phyloP scores from a whole-genome alignment of 1,139 yeast genomes.

The Saccharomyces hybrid region DNA sequence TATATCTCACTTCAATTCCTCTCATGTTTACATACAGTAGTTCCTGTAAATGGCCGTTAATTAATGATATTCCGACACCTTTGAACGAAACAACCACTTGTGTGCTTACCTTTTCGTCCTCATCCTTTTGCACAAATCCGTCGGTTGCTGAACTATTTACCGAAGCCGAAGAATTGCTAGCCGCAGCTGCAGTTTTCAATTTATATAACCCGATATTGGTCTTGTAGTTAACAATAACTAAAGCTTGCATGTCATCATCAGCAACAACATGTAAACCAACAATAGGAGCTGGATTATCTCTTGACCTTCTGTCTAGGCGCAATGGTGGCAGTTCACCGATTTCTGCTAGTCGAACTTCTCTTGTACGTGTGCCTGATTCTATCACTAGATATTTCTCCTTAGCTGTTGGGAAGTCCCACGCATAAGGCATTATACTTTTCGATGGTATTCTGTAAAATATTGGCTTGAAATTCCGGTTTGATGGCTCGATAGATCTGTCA shows the following conservation, averaged over 20 bases:
- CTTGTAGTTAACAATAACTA: conserved; percentile 77
- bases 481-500: conserved; percentile 52
- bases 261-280: conserved; percentile 91
- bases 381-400: conserved; percentile 70
- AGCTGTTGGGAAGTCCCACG: conserved; percentile 96
- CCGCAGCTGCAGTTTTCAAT: conserved; percentile 20
- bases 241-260: conserved; percentile 89
- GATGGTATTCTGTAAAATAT: conserved; percentile 76
- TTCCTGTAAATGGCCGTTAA: conserved; percentile 66
- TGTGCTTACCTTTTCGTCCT: conserved; percentile 60
- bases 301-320: conserved; percentile 51
- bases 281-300: conserved; percentile 37
- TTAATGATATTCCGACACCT: conserved; percentile 83
- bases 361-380: conserved; percentile 62
- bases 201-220: conserved; percentile 71
- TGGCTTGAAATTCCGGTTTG: conserved; percentile 48
- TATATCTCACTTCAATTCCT: conserved; percentile 74
- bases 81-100: conserved; percentile 61
- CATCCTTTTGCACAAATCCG: conserved; percentile 56
- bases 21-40: conserved; percentile 71
- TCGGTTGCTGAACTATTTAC: conserved; percentile 36
- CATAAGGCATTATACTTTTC: conserved; percentile 93
- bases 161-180: conserved; percentile 23
- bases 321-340: conserved; percentile 88
- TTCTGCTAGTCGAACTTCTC: conserved; percentile 80